Evolutionary conservation across 2,329 filamentous ascomycete genomes (phyloP).

Genomic region (Cephalotrichum gorgonifer): DNA sequence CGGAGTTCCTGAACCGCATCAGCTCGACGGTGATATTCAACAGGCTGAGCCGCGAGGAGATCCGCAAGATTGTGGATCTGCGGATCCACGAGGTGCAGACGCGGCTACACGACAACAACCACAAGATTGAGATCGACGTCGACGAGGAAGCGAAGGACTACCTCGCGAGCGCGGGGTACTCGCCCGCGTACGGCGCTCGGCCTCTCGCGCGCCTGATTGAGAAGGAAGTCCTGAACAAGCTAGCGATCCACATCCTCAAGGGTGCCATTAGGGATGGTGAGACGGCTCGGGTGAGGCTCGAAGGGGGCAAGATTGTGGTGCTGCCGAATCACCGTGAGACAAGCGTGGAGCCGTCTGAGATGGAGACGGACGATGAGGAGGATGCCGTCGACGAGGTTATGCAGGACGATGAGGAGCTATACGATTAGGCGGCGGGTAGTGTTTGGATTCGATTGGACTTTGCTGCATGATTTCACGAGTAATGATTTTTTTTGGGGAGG

Average conservation of each 20-base stretch:
- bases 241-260: constrained; percentile 84
- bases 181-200: constrained; percentile 86
- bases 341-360: constrained; percentile 49
- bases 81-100: constrained; percentile 83
- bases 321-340: constrained; percentile 68
- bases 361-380: constrained; percentile 62
- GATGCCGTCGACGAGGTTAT: constrained; percentile 62
- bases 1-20: constrained; percentile 98
- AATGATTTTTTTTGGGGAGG: no score
- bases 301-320: constrained; percentile 71
- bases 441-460: no score
- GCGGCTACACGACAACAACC: constrained; percentile 72
- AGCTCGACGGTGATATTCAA: constrained; percentile 97
- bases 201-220: constrained; percentile 86
- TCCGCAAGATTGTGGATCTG: constrained; percentile 90
- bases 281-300: constrained; percentile 65
- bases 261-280: constrained; percentile 82
- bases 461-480: no score
- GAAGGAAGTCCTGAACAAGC: constrained; percentile 88
- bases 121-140: constrained; percentile 77
- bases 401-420: constrained; percentile 48
- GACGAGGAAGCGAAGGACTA: constrained; percentile 85
- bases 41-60: constrained; percentile 79
- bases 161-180: constrained; percentile 83
- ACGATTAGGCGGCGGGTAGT: no score